Conservation (phyloP, 306 rosid species). For the Crotalaria pallida region DNA sequence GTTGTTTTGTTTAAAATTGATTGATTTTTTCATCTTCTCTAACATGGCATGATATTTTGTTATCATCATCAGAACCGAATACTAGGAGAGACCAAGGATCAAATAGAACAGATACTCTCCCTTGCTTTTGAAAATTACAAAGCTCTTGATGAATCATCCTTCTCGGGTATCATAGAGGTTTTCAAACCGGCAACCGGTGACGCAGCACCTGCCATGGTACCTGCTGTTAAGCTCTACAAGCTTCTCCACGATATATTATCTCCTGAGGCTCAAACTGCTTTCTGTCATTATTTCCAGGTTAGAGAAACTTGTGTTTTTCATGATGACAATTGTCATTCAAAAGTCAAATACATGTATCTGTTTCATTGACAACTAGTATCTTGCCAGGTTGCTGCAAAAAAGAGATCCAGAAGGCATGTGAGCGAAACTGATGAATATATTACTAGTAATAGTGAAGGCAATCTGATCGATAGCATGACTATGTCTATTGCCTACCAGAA, state of each 20-base stretch:
- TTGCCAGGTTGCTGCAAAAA: conserved; percentile 85
- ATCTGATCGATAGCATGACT: conserved; percentile 50
- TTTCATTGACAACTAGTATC: conserved; percentile 21
- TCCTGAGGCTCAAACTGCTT: conserved; percentile 86
- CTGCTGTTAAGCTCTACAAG: conserved; percentile 85
- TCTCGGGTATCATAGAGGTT: conserved; percentile 75
- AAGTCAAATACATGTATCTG: conserved; percentile 4
- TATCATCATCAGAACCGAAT: conserved; percentile 67
- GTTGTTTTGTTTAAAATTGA: conserved; percentile 3
- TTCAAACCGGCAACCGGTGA: conserved; percentile 65
- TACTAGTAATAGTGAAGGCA: conserved; percentile 58
- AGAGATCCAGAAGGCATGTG: conserved; percentile 79
- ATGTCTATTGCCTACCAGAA: conserved; percentile 72
- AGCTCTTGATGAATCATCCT: conserved; percentile 77
- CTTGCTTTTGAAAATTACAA: conserved; percentile 87
- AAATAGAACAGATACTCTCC: conserved; percentile 74
- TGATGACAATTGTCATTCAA: conserved; percentile 16
- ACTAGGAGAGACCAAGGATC: conserved; percentile 91
- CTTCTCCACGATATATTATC: conserved; percentile 92
- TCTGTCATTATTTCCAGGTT: conserved; percentile 98
- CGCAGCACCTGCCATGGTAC: conserved; percentile 86
- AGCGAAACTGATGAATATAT: conserved; percentile 92
- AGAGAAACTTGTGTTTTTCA: conserved; percentile 17
- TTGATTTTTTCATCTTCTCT: conserved; percentile 19
- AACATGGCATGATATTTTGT: conserved; percentile 16